These are phyloP conservation scores for Kodamaea kaohsiungensis DNA, from an alignment of 805 yeast species.

Conservation along the genomic window DNA sequence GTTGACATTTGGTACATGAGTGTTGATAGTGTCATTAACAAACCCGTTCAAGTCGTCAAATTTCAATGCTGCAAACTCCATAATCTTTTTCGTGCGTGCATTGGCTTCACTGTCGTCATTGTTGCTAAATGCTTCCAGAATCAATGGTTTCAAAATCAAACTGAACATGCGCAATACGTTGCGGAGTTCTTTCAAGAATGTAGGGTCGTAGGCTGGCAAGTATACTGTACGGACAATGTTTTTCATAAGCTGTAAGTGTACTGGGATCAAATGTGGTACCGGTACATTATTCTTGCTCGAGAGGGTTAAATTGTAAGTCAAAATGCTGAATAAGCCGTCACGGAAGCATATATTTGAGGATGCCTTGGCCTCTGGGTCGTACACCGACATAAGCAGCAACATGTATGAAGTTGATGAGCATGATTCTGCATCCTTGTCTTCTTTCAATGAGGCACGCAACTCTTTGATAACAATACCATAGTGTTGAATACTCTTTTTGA, in stretches of 20 bases:
- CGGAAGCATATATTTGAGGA: slow-evolving; percentile 39
- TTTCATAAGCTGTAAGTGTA: slow-evolving; percentile 36
- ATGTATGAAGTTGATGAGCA: slow-evolving; percentile 39
- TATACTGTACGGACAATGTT: slow-evolving; percentile 36
- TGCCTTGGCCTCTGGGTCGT: slow-evolving; percentile 44
- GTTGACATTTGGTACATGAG: slow-evolving; percentile 29
- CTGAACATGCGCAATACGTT: slow-evolving; percentile 28
- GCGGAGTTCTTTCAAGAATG: slow-evolving; percentile 31
- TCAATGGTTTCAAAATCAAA: slow-evolving; percentile 3
- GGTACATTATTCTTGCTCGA: slow-evolving; percentile 14
- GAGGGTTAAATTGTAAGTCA: slow-evolving; percentile 25
- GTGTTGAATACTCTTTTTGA: slow-evolving; percentile 35
- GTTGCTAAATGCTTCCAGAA: not conserved
- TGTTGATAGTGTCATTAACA: slow-evolving; percentile 24
- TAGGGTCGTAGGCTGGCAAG: slow-evolving; percentile 36
- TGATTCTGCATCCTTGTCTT: slow-evolving; percentile 28
- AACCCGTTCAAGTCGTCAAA: slow-evolving; percentile 26
- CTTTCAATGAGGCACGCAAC: slow-evolving; percentile 30
- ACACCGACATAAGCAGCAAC: slow-evolving; percentile 40
- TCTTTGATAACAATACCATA: slow-evolving; percentile 38
- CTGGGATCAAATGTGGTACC: slow-evolving; percentile 23
- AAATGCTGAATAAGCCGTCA: slow-evolving; percentile 40
- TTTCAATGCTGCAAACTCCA: slow-evolving; percentile 12
- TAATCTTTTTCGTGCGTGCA: not conserved
- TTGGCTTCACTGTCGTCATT: not conserved